A percentile compares a stretch with the other conserved stretches of the same genome.
These are phyloP conservation scores for Laguncularia racemosa DNA, from an alignment of 345 rosid genomes.

Conservation along the genomic window DNA sequence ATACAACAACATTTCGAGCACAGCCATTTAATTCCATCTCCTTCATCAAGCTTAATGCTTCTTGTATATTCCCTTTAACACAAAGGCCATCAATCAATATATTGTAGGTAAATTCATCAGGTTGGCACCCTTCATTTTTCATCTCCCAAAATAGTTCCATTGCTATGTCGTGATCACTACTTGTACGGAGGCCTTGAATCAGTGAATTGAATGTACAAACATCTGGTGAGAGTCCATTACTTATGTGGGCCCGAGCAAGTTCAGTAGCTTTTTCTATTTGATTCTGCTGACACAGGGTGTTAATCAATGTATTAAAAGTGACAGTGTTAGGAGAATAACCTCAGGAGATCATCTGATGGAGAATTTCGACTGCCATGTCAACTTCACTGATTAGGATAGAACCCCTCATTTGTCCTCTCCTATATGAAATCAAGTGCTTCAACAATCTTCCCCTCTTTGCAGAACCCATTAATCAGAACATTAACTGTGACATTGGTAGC, in stretches of 20 bases:
- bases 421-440: slow-evolving; percentile 65
- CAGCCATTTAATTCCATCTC: too few species aligned
- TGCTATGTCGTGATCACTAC: slow-evolving; percentile 39
- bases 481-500: slow-evolving; percentile 63
- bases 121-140: slow-evolving; percentile 75
- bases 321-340: too few species aligned
- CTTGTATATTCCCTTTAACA: slow-evolving; percentile 48
- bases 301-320: too few species aligned
- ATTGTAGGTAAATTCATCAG: slow-evolving; percentile 77
- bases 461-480: slow-evolving; percentile 80
- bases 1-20: too few species aligned
- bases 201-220: slow-evolving; percentile 70
- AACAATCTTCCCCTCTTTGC: slow-evolving; percentile 63
- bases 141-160: slow-evolving; percentile 72
- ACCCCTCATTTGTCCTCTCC: slow-evolving; percentile 55
- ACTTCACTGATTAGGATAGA: slow-evolving; percentile 78
- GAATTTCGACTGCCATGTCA: slow-evolving; percentile 76
- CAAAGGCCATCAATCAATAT: slow-evolving; percentile 81
- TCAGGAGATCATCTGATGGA: too few species aligned
- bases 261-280: slow-evolving; percentile 67
- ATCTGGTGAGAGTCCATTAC: slow-evolving; percentile 76
- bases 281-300: too few species aligned
- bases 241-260: slow-evolving; percentile 55
- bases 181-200: slow-evolving; percentile 72
- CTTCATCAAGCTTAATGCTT: too few species aligned